phyloP scores from a whole-genome alignment of 352 stramenopile genomes.

The Pythium phragmitis region DNA sequence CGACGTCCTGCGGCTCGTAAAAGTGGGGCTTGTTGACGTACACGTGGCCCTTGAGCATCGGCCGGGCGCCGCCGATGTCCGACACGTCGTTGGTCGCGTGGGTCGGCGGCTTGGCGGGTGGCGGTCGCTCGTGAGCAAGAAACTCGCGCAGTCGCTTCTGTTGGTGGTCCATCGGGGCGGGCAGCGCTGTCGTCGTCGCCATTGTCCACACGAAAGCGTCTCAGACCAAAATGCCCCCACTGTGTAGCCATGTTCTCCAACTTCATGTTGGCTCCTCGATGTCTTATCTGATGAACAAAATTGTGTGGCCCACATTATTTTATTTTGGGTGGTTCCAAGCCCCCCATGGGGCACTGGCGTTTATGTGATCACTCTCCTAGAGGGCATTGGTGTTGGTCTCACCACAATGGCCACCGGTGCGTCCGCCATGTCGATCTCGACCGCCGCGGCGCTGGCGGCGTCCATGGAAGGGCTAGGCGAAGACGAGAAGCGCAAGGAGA shows the following conservation, averaged over 20 bases:
- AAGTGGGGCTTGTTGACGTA: conserved; percentile 70
- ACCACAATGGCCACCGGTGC: not conserved
- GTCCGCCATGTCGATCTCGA: not conserved
- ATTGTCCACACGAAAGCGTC: not conserved
- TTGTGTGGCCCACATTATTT: conserved; percentile 23
- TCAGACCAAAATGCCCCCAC: no score
- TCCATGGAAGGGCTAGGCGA: conserved; percentile 4
- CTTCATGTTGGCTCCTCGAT: not conserved
- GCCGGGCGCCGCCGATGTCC: conserved; percentile 52
- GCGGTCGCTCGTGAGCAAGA: conserved; percentile 36
- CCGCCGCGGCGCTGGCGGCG: conserved; percentile 6
- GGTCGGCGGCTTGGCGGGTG: conserved; percentile 30
- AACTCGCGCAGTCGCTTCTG: conserved; percentile 45
- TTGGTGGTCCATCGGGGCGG: conserved; percentile 26
- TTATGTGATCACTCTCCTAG: not conserved
- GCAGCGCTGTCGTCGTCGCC: conserved; percentile 9
- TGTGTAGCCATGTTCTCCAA: not conserved
- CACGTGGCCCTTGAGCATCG: conserved; percentile 59
- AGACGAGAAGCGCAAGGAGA: conserved; percentile 28
- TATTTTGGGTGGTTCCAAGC: not conserved
- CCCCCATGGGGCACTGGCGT: conserved; percentile 30
- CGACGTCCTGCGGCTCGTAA: conserved; percentile 59
- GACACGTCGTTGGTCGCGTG: conserved; percentile 65
- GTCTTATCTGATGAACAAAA: conserved; percentile 14
- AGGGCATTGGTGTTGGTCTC: no score